Evolutionary conservation across 1,284 basidiomycete genomes (phyloP), one percentile per base, ranked within the genome.

Genomic region (Xerocomus nothofagi): DNA sequence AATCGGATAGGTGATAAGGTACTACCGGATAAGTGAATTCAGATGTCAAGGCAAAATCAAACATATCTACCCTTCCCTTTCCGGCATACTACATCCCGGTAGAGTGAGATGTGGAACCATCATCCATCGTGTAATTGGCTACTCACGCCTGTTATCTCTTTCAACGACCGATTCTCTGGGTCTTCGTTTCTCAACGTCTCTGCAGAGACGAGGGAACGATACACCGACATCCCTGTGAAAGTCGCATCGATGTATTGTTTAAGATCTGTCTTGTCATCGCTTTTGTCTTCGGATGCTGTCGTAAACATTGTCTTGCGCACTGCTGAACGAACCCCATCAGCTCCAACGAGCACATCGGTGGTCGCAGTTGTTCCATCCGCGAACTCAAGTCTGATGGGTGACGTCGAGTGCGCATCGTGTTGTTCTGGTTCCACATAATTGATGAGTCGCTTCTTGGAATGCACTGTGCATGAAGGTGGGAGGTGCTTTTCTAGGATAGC

Each of bases 1-100:
- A 24, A 79, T 69, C 0, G 75, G 74, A 59, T 77, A 80, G 6
- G 68, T 67, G 1, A 74, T 66, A 3, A 76, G 31, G 55, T 71
- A 70, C 78, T 78, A 47, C 12, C 6, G 14, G 12, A n/a, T 39
- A 23, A 44, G 31, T 26, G 15, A 26, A 30, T 18, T 8, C n/a
- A 20, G 34, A 36, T 2, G 18, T 27, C 26, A n/a, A 10, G 8
- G 0, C 2, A 38, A 6, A 10, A 11, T 14, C 4, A 44, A 42
- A 17, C 3, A 31, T 18, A 1, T 11, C 2, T 49, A 60, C 59
- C 48, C 18, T 57, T 15, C 47, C 47, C 27, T 39, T 61, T 31
- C 59, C 61, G 1, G 4, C 1, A 11, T 46, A 54, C 59, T 60
- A 34, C n/a, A 29, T 40, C 14, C 17, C 23, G 23, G 2, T 1